Evolutionary conservation across 1,284 basidiomycete genomes (phyloP).

Genomic region (Leccinum insolens): DNA sequence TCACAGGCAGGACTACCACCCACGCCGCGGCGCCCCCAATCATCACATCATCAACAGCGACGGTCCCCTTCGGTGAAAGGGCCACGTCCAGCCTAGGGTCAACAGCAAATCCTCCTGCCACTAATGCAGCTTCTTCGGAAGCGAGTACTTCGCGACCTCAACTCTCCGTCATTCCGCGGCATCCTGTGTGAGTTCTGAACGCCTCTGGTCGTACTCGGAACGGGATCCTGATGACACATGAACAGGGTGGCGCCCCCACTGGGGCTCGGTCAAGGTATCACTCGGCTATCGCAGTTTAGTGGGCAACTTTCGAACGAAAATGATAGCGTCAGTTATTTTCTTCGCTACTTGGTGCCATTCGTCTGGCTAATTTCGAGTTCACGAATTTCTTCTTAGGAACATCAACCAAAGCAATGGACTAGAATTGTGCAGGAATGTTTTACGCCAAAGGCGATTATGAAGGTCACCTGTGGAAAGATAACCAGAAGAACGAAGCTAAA

Average conservation of each 20-base stretch:
- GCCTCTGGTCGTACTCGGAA: neutral
- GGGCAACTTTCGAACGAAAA: constrained; percentile 56
- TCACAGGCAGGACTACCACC: constrained; percentile 39
- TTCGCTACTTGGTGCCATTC: neutral
- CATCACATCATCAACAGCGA: constrained; percentile 37
- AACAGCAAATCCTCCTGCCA: constrained; percentile 18
- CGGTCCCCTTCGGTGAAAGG: constrained; percentile 39
- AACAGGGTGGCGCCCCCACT: constrained; percentile 34
- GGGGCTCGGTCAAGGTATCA: constrained; percentile 61
- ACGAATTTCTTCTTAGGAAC: constrained; percentile 46
- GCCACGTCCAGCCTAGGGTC: constrained; percentile 38
- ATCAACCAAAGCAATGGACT: constrained; percentile 65
- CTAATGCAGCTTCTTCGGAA: constrained; percentile 28
- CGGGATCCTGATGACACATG: constrained; percentile 19
- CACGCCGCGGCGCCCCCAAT: constrained; percentile 38
- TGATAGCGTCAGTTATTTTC: constrained; percentile 42
- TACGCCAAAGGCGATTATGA: constrained; percentile 64
- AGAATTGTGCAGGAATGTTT: constrained; percentile 66
- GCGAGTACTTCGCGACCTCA: constrained; percentile 29
- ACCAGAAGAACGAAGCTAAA: constrained; percentile 72
- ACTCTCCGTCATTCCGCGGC: constrained; percentile 24
- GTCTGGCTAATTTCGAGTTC: constrained; percentile 10
- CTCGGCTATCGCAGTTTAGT: constrained; percentile 67
- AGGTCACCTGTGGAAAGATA: constrained; percentile 83
- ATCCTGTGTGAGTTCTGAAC: constrained; percentile 32